Conservation (phyloP, 2,329 filamentous ascomycete genomes). For the Sclerotinia spermophila region DNA sequence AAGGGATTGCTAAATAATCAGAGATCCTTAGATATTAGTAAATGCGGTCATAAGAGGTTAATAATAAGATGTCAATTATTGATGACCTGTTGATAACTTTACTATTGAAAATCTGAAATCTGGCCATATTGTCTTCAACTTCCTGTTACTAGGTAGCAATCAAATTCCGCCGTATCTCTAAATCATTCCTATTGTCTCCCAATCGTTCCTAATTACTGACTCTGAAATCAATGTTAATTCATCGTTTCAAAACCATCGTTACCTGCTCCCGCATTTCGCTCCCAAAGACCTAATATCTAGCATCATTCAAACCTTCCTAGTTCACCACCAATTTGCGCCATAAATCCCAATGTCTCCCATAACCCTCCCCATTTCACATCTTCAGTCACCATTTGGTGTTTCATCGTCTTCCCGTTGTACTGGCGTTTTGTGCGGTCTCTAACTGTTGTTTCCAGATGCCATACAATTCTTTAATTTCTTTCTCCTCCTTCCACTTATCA, state of each 20-base stretch:
- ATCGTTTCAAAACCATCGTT: not conserved
- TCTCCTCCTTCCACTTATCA: slow-evolving; percentile 57
- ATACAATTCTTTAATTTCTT: slow-evolving; percentile 60
- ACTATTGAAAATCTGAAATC: not conserved
- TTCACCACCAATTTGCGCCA: not conserved
- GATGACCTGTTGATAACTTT: not conserved
- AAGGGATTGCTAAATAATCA: too few relatives aligned
- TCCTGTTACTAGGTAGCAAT: not conserved
- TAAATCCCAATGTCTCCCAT: not conserved
- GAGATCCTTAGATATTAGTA: too few relatives aligned
- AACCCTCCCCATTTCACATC: not conserved
- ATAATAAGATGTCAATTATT: not conserved
- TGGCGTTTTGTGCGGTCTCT: slow-evolving; percentile 44
- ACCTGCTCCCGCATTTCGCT: not conserved
- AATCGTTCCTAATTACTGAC: not conserved
- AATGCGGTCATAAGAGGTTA: not conserved
- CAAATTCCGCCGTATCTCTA: not conserved
- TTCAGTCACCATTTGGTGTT: not conserved
- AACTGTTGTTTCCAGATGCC: slow-evolving; percentile 61
- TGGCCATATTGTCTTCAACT: not conserved
- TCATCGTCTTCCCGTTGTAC: slow-evolving; percentile 12
- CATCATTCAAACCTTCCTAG: not conserved
- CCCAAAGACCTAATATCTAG: not conserved
- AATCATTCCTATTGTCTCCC: too few relatives aligned
- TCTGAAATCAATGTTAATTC: not conserved